A percentile compares a stretch with the other conserved stretches of the same genome.
These are phyloP conservation scores for Viola pubescens DNA, from an alignment of 441 rosid species.

Conservation along the genomic window DNA sequence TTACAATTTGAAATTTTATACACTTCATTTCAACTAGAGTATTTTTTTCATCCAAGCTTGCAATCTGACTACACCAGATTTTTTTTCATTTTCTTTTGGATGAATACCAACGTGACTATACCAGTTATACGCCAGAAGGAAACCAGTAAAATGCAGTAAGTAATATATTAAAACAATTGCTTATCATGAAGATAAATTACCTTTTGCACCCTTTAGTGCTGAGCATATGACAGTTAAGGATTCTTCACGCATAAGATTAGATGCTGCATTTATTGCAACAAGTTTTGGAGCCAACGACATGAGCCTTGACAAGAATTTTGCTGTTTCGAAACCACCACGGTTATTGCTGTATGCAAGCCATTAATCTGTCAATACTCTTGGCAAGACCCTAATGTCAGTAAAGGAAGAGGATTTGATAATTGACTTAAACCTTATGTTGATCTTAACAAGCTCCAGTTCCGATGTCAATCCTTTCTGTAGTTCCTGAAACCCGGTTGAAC, in stretches of 20 bases:
- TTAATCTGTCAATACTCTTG: constrained; percentile 1
- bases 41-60: not conserved
- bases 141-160: not conserved
- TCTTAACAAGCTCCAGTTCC: constrained; percentile 41
- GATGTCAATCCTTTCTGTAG: constrained; percentile 31
- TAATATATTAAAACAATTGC: not conserved
- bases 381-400: not conserved
- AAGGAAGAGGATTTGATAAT: constrained; percentile 14
- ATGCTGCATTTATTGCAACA: constrained; percentile 45
- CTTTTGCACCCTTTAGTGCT: constrained; percentile 44
- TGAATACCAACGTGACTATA: too few species aligned
- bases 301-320: constrained; percentile 65
- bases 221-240: constrained; percentile 51
- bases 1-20: not conserved
- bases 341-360: constrained; percentile 53
- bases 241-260: constrained; percentile 73
- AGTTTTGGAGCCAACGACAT: constrained; percentile 53
- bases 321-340: constrained; percentile 72
- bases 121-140: not conserved
- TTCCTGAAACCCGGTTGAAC: constrained; percentile 61
- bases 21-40: not conserved
- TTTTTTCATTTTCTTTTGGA: too few species aligned
- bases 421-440: constrained; percentile 58
- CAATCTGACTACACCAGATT: too few species aligned
- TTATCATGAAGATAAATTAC: constrained; percentile 23